A percentile compares a stretch with the other conserved stretches of the same genome.
Conservation (phyloP, 2,329 filamentous ascomycete species). For the Dactylellina cionopaga region DNA sequence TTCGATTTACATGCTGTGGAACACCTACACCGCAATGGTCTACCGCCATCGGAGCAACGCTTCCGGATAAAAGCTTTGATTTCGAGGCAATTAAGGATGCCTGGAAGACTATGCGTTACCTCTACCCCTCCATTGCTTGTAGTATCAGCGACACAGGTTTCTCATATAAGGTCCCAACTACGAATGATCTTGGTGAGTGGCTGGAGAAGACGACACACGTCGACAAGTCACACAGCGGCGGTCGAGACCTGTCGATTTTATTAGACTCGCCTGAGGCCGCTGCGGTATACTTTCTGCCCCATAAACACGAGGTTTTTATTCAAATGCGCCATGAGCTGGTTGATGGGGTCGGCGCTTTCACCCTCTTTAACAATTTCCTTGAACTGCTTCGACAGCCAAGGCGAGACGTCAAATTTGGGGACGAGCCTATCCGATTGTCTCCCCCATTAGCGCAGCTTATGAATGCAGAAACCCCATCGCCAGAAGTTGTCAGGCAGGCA, state of each 20-base stretch:
- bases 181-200: background rate
- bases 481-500: background rate
- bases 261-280: background rate
- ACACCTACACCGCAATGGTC: conserved; percentile 5
- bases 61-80: background rate
- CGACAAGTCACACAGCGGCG: background rate
- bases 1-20: too few relatives aligned
- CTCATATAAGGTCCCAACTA: background rate
- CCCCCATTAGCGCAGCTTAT: background rate
- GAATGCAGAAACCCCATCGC: background rate
- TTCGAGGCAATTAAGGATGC: conserved; percentile 8
- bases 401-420: background rate
- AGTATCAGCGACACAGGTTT: background rate
- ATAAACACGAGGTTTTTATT: conserved; percentile 1
- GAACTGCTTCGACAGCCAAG: background rate
- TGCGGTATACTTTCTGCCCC: conserved; percentile 8
- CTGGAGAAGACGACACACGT: background rate
- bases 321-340: conserved; percentile 17
- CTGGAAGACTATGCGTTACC: conserved; percentile 5
- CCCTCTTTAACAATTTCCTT: conserved; percentile 20
- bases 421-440: background rate
- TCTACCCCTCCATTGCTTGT: conserved; percentile 7
- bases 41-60: background rate
- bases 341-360: conserved; percentile 14
- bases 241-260: background rate